A percentile compares a stretch with the other conserved stretches of the same genome.
These are phyloP conservation scores for Cryptococcus deneoformans DNA, from an alignment of 1,284 basidiomycete species.

Conservation along the genomic window DNA sequence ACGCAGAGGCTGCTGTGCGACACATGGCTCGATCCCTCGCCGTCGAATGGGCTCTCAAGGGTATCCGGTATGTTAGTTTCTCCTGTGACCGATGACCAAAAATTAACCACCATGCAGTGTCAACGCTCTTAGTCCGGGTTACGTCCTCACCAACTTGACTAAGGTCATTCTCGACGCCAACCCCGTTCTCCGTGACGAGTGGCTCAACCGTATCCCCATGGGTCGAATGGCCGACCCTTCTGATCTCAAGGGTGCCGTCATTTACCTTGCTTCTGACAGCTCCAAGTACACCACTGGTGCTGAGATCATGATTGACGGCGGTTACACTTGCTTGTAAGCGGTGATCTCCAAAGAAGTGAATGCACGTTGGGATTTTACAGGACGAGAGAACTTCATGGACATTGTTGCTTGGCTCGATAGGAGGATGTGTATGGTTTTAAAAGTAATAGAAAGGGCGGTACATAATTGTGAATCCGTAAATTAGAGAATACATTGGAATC, in stretches of 20 bases:
- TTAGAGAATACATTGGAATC: too few relatives aligned
- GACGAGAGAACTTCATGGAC: not conserved
- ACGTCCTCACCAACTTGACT: constrained; percentile 86
- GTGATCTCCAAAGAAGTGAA: too few relatives aligned
- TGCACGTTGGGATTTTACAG: not conserved
- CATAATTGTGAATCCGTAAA: not conserved
- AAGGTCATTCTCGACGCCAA: constrained; percentile 71
- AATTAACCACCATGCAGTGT: constrained; percentile 24
- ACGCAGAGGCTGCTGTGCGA: constrained; percentile 45
- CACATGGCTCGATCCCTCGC: constrained; percentile 56
- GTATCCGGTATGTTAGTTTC: constrained; percentile 43
- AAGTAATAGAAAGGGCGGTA: not conserved
- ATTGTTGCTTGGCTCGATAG: not conserved
- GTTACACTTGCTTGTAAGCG: constrained; percentile 28
- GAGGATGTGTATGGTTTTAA: not conserved
- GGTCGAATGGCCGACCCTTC: constrained; percentile 36
- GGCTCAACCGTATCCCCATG: constrained; percentile 90
- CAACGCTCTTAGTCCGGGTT: constrained; percentile 57
- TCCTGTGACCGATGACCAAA: not conserved
- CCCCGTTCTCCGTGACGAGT: constrained; percentile 69
- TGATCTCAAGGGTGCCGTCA: constrained; percentile 48
- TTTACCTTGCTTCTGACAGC: constrained; percentile 48
- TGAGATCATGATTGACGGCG: constrained; percentile 33
- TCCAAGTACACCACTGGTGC: constrained; percentile 42
- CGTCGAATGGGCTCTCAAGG: constrained; percentile 56